Base-by-base conservation (phyloP, 106 monocot species). In the Allium fistulosum region DNA sequence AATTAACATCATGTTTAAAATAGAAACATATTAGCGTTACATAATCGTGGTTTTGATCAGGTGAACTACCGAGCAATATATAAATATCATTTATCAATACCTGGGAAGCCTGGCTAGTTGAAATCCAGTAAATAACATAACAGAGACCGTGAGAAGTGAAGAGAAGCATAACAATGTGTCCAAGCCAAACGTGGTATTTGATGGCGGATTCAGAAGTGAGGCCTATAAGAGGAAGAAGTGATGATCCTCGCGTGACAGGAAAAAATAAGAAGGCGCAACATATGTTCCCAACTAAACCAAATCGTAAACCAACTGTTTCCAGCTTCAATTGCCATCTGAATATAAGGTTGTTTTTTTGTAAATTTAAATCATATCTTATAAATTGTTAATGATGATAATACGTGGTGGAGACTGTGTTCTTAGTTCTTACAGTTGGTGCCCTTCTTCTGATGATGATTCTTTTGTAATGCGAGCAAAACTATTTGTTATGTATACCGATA, bases 161-260 rank as follows among this genome's bases (percentile, higher is more conserved):
- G 50, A 91, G 14, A 15, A 50, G 26, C 87, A 95, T 83, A 61
- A 68, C 83, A 17, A 83, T 71, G 59, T 95, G 90, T 5, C 94
- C 94, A 10, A 91, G 51, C 94, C 94, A 95, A 12, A 91, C 62
- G 22, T 95, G 94, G 67, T 95, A 95, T 71, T 83, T 89, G 72
- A 95, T 65, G 68, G 83, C 88, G 62, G 74, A 26, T 17, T 95
- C 91, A 8, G 94, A 88, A 0, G 87, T 85, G 13, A 95, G 75
- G 9, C 91, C 90, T 2, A 83, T 0, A 17, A 95, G 87, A 26
- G 85, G 94, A 58, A 95, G 77, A 52, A 95, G 59, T 0, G 91
- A 85, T 0, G 91, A 95, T 7, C 53, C 58, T 45, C 91, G 65
- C 1, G 85, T 79, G 6, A 94, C 83, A 0, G 94, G 90, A 61